Percentiles rank a stretch among this genome's conserved stretches.
phyloP scores from a whole-genome alignment of 805 yeast genomes.

The Teunomyces lycoperdinae region DNA sequence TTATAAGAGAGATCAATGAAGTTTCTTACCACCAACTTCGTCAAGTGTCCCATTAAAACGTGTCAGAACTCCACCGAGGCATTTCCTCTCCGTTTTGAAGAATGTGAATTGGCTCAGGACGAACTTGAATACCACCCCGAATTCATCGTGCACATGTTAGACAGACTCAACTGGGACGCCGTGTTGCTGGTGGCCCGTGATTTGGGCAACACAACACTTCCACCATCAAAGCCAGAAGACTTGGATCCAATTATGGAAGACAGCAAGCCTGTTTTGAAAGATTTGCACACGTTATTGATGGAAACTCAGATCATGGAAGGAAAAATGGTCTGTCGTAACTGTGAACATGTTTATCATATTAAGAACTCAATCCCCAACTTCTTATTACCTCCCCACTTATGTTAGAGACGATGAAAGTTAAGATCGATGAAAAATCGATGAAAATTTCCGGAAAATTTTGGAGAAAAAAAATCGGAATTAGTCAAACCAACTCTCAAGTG shows the following conservation, averaged over 20 bases:
- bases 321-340: conserved; percentile 80
- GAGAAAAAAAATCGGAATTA: background rate
- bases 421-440: background rate
- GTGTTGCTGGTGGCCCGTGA: conserved; percentile 73
- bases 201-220: conserved; percentile 34
- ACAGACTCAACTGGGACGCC: conserved; percentile 88
- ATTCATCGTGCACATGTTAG: conserved; percentile 71
- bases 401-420: conserved; percentile 22
- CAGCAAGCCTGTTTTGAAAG: conserved; percentile 56
- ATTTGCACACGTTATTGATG: conserved; percentile 71
- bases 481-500: background rate
- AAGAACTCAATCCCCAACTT: conserved; percentile 94
- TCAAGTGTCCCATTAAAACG: conserved; percentile 82
- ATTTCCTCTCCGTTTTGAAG: conserved; percentile 73
- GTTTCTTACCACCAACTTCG: conserved; percentile 92
- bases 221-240: conserved; percentile 53
- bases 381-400: conserved; percentile 90
- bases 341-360: conserved; percentile 84
- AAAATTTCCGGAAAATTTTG: background rate
- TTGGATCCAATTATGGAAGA: conserved; percentile 54
- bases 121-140: conserved; percentile 81
- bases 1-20: conserved; percentile 55
- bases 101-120: conserved; percentile 70
- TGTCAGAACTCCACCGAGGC: conserved; percentile 74
- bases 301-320: conserved; percentile 90